phyloP scores from a whole-genome alignment of 2,329 filamentous ascomycete species.

The Microsporum audouinii region DNA sequence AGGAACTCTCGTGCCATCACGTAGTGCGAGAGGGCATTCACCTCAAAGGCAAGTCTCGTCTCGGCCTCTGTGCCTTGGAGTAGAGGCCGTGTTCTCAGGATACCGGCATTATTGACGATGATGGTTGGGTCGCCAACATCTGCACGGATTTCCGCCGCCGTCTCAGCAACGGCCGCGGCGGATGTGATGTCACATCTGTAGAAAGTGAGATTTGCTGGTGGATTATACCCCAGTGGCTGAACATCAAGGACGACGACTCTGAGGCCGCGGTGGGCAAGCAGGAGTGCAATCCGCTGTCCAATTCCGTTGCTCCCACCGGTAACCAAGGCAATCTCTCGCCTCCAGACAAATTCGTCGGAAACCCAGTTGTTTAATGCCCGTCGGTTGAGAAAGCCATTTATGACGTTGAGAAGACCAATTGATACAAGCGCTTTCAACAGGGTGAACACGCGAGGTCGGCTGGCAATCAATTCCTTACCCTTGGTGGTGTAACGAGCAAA shows the following conservation, averaged over 20 bases:
- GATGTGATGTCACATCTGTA: constrained; percentile 61
- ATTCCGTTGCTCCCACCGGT: constrained; percentile 68
- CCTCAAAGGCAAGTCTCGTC: constrained; percentile 56
- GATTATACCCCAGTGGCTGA: constrained; percentile 41
- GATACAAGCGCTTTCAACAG: constrained; percentile 44
- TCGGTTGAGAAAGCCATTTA: constrained; percentile 43
- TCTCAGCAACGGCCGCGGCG: constrained; percentile 40
- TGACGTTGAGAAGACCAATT: constrained; percentile 40
- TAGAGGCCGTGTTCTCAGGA: constrained; percentile 49
- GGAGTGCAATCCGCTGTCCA: constrained; percentile 52
- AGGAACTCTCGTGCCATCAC: constrained; percentile 57
- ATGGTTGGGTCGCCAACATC: constrained; percentile 51
- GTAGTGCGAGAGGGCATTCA: constrained; percentile 59
- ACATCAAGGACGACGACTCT: constrained; percentile 64
- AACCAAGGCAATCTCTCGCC: constrained; percentile 57
- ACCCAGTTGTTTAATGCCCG: constrained; percentile 37
- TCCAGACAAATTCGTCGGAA: constrained; percentile 41
- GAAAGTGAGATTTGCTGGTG: constrained; percentile 46
- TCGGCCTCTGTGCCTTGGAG: constrained; percentile 47
- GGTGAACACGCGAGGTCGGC: constrained; percentile 42
- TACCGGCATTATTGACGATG: constrained; percentile 61
- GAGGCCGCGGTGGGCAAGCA: constrained; percentile 53
- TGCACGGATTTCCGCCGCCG: constrained; percentile 42
- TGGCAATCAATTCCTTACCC: constrained; percentile 44
- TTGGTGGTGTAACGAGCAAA: constrained; percentile 52